Evolutionary conservation across 192 early-diverging fungal genomes (phyloP).

Genomic region (Kappamyces sp.): DNA sequence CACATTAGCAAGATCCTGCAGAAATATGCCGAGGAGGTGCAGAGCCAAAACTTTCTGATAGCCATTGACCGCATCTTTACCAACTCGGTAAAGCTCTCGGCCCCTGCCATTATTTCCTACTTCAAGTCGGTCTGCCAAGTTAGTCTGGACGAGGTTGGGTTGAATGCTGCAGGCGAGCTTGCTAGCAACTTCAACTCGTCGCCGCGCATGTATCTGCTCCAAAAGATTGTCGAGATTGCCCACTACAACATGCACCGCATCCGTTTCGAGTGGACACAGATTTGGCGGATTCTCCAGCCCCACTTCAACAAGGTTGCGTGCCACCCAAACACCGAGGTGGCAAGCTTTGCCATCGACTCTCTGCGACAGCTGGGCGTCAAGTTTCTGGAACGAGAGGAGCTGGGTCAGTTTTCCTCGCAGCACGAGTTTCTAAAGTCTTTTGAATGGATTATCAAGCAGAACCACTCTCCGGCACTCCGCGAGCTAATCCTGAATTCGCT

Average conservation of each 20-base stretch:
- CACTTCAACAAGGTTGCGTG: constrained; percentile 84
- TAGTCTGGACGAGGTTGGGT: constrained; percentile 80
- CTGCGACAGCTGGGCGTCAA: constrained; percentile 88
- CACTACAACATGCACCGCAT: constrained; percentile 98
- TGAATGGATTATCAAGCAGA: constrained; percentile 75
- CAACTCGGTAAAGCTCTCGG: constrained; percentile 69
- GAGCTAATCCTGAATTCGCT: constrained; percentile 42
- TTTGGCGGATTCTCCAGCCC: constrained; percentile 65
- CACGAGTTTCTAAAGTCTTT: constrained; percentile 91
- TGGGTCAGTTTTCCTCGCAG: constrained; percentile 89
- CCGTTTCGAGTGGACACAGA: constrained; percentile 88
- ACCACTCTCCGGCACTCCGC: constrained; percentile 70
- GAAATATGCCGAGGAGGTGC: constrained; percentile 42
- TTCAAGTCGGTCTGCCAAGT: constrained; percentile 77
- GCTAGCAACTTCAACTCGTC: constrained; percentile 13
- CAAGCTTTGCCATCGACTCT: constrained; percentile 86
- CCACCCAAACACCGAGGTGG: constrained; percentile 75
- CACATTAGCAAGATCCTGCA: constrained; percentile 27
- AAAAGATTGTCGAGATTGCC: constrained; percentile 91
- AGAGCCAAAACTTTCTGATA: constrained; percentile 64
- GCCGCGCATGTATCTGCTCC: constrained; percentile 87
- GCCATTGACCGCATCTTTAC: constrained; percentile 84
- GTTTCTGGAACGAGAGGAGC: constrained; percentile 90
- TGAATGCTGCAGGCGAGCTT: constrained; percentile 8
- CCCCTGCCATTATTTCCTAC: constrained; percentile 81